Conservation (phyloP, 1,284 basidiomycete genomes). For the Cutaneotrichosporon sp. region DNA sequence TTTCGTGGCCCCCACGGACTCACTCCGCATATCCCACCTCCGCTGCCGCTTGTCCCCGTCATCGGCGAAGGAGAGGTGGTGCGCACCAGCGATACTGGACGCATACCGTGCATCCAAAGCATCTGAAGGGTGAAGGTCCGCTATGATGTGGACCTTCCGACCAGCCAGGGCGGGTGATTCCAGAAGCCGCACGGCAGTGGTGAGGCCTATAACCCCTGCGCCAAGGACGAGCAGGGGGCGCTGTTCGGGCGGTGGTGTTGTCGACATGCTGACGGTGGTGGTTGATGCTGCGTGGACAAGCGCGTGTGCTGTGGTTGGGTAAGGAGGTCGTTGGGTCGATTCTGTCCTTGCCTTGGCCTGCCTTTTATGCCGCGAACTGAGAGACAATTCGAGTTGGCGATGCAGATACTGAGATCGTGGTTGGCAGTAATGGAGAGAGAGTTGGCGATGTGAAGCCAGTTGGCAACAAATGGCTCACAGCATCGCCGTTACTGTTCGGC, state of each 20-base stretch:
- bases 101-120: slow-evolving; percentile 37
- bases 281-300: no score
- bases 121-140: slow-evolving; percentile 38
- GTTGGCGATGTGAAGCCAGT: slow-evolving; percentile 1
- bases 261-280: not conserved
- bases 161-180: slow-evolving; percentile 17
- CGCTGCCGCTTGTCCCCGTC: slow-evolving; percentile 37
- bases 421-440: no score
- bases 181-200: slow-evolving; percentile 40
- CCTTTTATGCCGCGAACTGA: no score
- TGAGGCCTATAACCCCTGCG: slow-evolving; percentile 44
- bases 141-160: slow-evolving; percentile 36
- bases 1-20: slow-evolving; percentile 7
- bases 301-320: no score
- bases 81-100: slow-evolving; percentile 41
- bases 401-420: no score
- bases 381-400: not conserved
- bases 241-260: not conserved
- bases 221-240: slow-evolving; percentile 32
- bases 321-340: no score
- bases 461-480: no score
- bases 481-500: not conserved
- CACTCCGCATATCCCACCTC: slow-evolving; percentile 38
- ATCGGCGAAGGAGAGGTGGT: slow-evolving; percentile 47
- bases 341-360: no score